Conservation (phyloP, 1,284 basidiomycete genomes). For the Ceratobasidium theobromae region DNA sequence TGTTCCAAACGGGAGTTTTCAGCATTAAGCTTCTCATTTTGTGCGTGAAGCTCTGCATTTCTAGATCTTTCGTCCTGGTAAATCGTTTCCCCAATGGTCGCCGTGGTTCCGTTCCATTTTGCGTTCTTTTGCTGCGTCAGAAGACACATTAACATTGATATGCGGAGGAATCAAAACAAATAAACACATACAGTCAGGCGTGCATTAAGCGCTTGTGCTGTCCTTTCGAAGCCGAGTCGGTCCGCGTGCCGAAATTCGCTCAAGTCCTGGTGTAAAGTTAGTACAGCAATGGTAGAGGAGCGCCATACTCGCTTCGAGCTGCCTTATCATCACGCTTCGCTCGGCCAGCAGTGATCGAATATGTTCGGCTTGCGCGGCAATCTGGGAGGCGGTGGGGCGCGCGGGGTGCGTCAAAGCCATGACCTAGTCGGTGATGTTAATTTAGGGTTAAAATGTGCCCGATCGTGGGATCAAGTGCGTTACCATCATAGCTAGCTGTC, state of each 20-base stretch:
- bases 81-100: background rate
- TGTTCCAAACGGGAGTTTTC: slow-evolving; percentile 27
- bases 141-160: background rate
- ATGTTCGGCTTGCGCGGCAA: slow-evolving; percentile 26
- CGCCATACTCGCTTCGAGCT: slow-evolving; percentile 8
- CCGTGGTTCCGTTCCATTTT: background rate
- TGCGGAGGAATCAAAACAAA: background rate
- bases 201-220: slow-evolving; percentile 28
- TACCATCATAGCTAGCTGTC: slow-evolving; percentile 22
- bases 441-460: background rate
- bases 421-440: background rate
- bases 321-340: slow-evolving; percentile 21
- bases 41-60: slow-evolving; percentile 14
- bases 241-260: slow-evolving; percentile 29
- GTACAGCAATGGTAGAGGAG: background rate
- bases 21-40: slow-evolving; percentile 3
- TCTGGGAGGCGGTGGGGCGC: slow-evolving; percentile 22
- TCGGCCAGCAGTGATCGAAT: slow-evolving; percentile 21
- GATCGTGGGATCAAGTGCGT: background rate
- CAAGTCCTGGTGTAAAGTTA: slow-evolving; percentile 13
- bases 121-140: slow-evolving; percentile 8
- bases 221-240: slow-evolving; percentile 27
- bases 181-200: slow-evolving; percentile 6
- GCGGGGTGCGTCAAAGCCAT: slow-evolving; percentile 28
- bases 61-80: slow-evolving; percentile 23